Conservation (phyloP, 1,284 basidiomycete genomes). For the Schizopora paradoxa region DNA sequence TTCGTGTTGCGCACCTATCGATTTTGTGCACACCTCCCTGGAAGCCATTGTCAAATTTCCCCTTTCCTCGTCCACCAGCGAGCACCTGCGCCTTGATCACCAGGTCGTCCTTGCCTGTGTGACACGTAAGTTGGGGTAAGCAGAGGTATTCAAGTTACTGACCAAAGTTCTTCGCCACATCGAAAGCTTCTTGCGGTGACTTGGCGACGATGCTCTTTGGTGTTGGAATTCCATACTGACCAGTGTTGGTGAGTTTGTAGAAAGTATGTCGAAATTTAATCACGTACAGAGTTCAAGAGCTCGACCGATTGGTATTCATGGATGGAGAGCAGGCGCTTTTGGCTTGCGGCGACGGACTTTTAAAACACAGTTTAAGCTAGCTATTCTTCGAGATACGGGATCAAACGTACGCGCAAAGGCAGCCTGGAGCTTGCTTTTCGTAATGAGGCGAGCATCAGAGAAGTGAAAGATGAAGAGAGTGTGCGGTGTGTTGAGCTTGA, state of each 20-base stretch:
- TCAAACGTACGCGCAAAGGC: constrained; percentile 3
- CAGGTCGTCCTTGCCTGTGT: constrained; percentile 59
- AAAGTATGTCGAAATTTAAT: neutral
- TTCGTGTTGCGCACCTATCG: constrained; percentile 57
- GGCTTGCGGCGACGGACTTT: constrained; percentile 65
- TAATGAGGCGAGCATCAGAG: constrained; percentile 55
- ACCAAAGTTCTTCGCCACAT: constrained; percentile 88
- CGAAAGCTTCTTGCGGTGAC: constrained; percentile 84
- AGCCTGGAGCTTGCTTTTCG: constrained; percentile 59
- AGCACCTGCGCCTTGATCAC: constrained; percentile 99
- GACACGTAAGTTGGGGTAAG: constrained; percentile 2
- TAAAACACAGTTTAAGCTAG: constrained; percentile 1
- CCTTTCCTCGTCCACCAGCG: constrained; percentile 98
- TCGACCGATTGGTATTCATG: constrained; percentile 98
- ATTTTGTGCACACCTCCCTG: constrained; percentile 98
- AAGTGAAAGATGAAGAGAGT: constrained; percentile 24
- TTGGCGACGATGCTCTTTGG: constrained; percentile 89
- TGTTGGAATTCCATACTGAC: constrained; percentile 92
- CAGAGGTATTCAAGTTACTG: constrained; percentile 2
- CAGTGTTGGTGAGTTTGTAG: constrained; percentile 2
- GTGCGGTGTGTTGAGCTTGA: constrained; percentile 6
- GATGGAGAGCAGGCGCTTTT: constrained; percentile 93
- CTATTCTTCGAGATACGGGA: neutral
- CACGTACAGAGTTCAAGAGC: constrained; percentile 83
- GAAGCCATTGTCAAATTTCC: constrained; percentile 93